Evolutionary conservation across 805 yeast species (phyloP), one percentile per base, ranked within the genome.

Genomic region (Alloascoidea hylecoeti): DNA sequence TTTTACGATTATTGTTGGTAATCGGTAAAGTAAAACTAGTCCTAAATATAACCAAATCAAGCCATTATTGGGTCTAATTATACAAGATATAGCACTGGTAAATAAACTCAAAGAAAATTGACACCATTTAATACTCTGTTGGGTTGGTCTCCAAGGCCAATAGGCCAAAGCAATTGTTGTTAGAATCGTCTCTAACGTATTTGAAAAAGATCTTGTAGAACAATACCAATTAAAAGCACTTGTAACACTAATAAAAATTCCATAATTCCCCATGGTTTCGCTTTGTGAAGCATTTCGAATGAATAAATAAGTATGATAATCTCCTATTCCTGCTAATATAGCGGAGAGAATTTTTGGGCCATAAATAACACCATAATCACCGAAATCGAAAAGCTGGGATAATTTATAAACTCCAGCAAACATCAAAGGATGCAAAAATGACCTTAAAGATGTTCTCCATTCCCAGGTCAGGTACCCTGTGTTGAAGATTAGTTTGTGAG

Each of bases 381-480:
- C 58, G 2, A 66, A 41, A 1, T 50, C 49, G 0, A 67, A 40
- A 0, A 41, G 0, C 1, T 60, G 58, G 15, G 64, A 54, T 0
- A 63, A 16, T 38, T 53, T 45, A 48, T 65, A 63, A 13, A 68
- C 65, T 1, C 51, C 39, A 1, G 75, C 72, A 50, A 82, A 85
- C 1, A 89, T 39, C 34, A 78, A 57, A 0, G 98, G 96, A 47
- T 86, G 89, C 0, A 80, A 55, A 39, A 82, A 78, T 5, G 94
- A 78, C 42, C 99, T 58, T 3, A 92, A 57, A 0, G 76, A 78
- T 36, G 66, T 62, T 16, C 58, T 53, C 98, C 98, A 92, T 57
- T 92, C 99, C 99, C 99, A 92, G 0, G 97, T 85, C 28, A 75
- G 52, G 47, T 73, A 72, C 0, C 98, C 98, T 44, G 77, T 78